phyloP scores from a whole-genome alignment of 2,329 filamentous ascomycete species.

The Coniochaeta ligniaria region DNA sequence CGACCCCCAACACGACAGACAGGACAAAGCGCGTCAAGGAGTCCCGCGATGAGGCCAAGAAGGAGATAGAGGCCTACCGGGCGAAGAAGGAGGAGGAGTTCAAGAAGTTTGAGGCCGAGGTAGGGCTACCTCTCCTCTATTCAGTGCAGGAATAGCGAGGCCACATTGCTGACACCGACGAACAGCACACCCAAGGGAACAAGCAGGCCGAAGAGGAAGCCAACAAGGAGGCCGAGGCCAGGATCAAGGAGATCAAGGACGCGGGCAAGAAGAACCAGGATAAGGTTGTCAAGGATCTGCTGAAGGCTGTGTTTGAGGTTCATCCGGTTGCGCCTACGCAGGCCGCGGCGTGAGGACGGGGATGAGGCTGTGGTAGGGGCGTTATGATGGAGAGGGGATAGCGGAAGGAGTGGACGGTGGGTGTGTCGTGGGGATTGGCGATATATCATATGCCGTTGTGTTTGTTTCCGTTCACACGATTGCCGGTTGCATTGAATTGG shows the following conservation, averaged over 20 bases:
- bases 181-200: constrained; percentile 87
- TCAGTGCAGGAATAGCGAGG: not conserved
- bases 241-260: constrained; percentile 75
- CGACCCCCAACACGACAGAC: constrained; percentile 46
- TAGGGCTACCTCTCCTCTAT: constrained; percentile 17
- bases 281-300: constrained; percentile 74
- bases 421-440: not conserved
- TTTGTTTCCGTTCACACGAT: not conserved
- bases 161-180: not conserved
- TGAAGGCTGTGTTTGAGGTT: constrained; percentile 78
- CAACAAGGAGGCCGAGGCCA: constrained; percentile 69
- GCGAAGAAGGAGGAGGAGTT: constrained; percentile 88
- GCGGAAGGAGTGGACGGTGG: not conserved
- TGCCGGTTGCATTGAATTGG: not conserved
- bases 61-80: constrained; percentile 92
- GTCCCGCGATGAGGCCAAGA: constrained; percentile 91
- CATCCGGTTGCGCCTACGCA: constrained; percentile 53
- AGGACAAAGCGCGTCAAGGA: constrained; percentile 97
- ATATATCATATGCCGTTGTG: not conserved
- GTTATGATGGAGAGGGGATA: not conserved
- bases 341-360: constrained; percentile 7
- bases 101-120: constrained; percentile 81
- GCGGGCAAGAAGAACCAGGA: constrained; percentile 73
- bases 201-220: constrained; percentile 70
- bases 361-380: not conserved